Evolutionary conservation across 768 basidiomycete genomes (phyloP).

Genomic region (Naganishia onofrii): DNA sequence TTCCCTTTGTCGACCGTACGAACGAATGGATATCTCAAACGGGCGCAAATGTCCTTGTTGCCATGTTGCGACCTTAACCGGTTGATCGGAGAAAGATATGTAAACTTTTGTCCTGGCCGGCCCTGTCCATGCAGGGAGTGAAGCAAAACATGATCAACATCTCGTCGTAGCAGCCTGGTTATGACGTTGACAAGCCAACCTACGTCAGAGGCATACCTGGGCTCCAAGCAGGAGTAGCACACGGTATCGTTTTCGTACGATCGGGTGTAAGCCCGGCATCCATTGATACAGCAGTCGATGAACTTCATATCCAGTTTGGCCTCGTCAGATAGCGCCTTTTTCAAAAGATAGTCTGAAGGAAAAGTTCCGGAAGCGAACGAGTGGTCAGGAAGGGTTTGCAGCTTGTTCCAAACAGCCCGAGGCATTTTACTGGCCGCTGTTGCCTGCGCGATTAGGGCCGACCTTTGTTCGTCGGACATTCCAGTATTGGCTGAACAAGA

Average conservation of each 20-base stretch:
- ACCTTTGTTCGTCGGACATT: too few species aligned
- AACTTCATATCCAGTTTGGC: background rate
- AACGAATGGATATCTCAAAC: background rate
- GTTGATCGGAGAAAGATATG: background rate
- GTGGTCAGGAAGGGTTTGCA: background rate
- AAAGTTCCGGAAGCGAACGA: background rate
- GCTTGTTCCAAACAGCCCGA: background rate
- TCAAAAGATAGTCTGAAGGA: background rate
- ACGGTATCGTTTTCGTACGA: background rate
- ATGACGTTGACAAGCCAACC: too few species aligned
- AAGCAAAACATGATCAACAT: too few species aligned
- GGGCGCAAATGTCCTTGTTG: background rate
- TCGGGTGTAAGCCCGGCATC: background rate
- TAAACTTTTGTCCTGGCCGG: background rate
- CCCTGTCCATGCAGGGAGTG: too few species aligned
- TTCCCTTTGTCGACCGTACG: background rate
- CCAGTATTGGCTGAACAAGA: too few species aligned
- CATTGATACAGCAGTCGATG: background rate
- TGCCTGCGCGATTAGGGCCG: background rate
- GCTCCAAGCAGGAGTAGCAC: background rate
- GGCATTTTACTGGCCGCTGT: background rate
- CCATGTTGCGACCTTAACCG: background rate
- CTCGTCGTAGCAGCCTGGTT: too few species aligned
- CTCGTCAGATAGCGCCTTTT: background rate
- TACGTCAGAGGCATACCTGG: too few species aligned